phyloP scores from a whole-genome alignment of 2,329 filamentous ascomycete species.

The Chaetomium sp. region DNA sequence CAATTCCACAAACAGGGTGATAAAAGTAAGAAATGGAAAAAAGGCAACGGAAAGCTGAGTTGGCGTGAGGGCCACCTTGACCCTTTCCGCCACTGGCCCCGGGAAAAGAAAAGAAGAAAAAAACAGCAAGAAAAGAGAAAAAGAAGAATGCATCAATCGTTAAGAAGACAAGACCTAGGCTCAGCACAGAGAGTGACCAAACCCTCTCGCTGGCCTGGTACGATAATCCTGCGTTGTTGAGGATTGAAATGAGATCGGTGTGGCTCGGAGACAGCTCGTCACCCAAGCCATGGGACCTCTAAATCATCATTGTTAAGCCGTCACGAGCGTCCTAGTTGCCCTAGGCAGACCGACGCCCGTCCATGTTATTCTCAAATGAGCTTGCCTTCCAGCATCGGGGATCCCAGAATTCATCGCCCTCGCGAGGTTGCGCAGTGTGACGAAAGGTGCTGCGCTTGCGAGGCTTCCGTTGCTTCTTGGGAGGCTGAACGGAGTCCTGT shows the following conservation, averaged over 20 bases:
- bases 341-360: neutral
- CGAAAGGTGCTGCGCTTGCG: neutral
- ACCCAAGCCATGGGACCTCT: neutral
- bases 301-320: neutral
- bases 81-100: neutral
- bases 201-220: neutral
- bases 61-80: no score
- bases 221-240: no score
- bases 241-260: neutral
- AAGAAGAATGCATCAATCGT: neutral
- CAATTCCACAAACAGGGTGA: no score
- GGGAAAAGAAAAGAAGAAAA: constrained; percentile 21
- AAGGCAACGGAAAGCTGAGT: no score
- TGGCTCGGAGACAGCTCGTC: neutral
- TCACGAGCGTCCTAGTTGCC: neutral
- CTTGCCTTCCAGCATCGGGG: constrained; percentile 1
- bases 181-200: neutral
- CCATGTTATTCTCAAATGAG: constrained; percentile 1
- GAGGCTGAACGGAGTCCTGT: neutral
- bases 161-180: neutral
- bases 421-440: neutral
- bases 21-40: no score
- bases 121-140: constrained; percentile 24
- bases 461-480: neutral
- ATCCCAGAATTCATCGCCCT: constrained; percentile 9